Conservation (phyloP, 2,329 filamentous ascomycete species). For the Fusarium sp. region DNA sequence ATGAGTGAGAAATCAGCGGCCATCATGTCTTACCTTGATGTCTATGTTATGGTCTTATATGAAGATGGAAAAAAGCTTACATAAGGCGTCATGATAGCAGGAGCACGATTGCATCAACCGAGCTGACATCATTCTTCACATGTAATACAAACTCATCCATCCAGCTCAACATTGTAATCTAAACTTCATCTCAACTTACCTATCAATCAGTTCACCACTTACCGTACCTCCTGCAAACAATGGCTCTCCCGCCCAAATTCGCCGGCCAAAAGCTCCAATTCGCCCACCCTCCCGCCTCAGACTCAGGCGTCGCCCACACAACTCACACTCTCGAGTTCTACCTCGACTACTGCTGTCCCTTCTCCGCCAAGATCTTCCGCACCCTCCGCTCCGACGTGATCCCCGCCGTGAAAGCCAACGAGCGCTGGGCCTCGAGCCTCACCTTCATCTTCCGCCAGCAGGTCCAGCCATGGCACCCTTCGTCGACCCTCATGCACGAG, state of each 20-base stretch:
- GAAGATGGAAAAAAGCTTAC: slow-evolving; percentile 19
- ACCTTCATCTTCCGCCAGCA: slow-evolving; percentile 90
- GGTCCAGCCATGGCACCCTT: slow-evolving; percentile 95
- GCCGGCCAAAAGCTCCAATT: slow-evolving; percentile 75
- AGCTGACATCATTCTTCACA: slow-evolving; percentile 34
- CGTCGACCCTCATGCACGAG: slow-evolving; percentile 84
- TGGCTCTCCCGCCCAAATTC: slow-evolving; percentile 84
- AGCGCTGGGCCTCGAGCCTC: slow-evolving; percentile 67
- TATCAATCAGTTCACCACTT: not conserved
- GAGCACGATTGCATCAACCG: slow-evolving; percentile 18
- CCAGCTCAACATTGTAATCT: not conserved
- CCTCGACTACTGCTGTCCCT: slow-evolving; percentile 92
- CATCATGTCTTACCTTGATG: not conserved
- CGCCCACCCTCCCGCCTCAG: slow-evolving; percentile 51
- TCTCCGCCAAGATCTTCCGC: slow-evolving; percentile 76
- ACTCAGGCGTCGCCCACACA: slow-evolving; percentile 57
- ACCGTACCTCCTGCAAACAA: slow-evolving; percentile 49
- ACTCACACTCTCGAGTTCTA: slow-evolving; percentile 74
- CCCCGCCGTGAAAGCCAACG: slow-evolving; percentile 72
- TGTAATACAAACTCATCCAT: slow-evolving; percentile 6
- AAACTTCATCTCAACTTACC: not conserved
- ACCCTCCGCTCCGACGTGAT: slow-evolving; percentile 76
- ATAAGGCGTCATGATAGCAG: slow-evolving; percentile 28
- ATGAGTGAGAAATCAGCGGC: not conserved
- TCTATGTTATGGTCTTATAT: not conserved